A percentile compares a stretch with the other conserved stretches of the same genome.
Evolutionary conservation across 345 rosid genomes (phyloP).

Genomic region (Rhizophora apiculata): DNA sequence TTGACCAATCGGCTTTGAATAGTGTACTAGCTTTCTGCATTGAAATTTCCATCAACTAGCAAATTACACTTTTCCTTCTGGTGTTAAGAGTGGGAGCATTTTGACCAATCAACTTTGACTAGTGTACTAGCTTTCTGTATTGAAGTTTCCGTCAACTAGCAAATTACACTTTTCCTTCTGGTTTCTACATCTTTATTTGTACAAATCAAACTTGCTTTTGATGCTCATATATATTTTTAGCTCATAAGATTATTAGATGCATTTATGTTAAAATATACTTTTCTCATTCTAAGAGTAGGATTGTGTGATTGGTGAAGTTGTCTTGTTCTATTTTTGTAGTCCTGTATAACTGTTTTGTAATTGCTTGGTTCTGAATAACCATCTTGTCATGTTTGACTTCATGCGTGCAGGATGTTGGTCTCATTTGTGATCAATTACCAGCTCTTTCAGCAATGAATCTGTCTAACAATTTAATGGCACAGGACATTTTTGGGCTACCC

Average conservation of each 20-base stretch:
- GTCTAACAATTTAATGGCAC: conserved; percentile 61
- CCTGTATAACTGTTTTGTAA: not conserved
- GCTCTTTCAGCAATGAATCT: conserved; percentile 60
- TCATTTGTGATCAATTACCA: conserved; percentile 68
- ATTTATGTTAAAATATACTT: too few species aligned
- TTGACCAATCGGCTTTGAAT: not conserved
- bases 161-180: not conserved
- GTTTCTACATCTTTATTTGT: too few species aligned
- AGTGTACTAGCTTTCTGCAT: not conserved
- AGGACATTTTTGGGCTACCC: conserved; percentile 40
- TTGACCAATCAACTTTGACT: not conserved
- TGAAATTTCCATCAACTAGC: not conserved
- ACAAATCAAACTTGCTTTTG: too few species aligned
- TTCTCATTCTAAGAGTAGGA: too few species aligned
- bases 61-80: not conserved
- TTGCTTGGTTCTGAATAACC: not conserved
- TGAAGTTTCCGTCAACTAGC: not conserved
- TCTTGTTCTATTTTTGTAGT: not conserved
- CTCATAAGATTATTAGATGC: too few species aligned
- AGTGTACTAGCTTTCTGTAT: not conserved
- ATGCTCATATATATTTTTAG: too few species aligned
- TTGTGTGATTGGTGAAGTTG: not conserved
- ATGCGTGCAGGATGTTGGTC: conserved; percentile 58
- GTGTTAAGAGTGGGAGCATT: not conserved
- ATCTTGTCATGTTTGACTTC: not conserved